A percentile compares a stretch with the other conserved stretches of the same genome.
These are phyloP conservation scores for Mucor lusitanicus DNA, from an alignment of 371 early-diverging fungal genomes.

Conservation along the genomic window DNA sequence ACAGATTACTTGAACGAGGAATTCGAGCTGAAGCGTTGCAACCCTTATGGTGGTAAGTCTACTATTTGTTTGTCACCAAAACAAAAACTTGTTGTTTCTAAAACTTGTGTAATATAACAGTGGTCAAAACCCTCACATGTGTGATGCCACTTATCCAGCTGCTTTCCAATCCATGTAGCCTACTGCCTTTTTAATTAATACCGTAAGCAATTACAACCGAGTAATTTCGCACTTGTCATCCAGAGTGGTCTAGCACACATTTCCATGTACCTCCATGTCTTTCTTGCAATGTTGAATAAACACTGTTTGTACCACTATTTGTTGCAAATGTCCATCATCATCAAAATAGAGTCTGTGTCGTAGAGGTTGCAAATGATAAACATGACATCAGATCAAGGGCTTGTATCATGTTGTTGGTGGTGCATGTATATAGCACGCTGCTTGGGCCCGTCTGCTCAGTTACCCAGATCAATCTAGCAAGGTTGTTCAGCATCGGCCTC, in stretches of 20 bases:
- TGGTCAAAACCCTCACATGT: slow-evolving; percentile 44
- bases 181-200: not conserved
- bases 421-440: too few relatives aligned
- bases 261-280: not conserved
- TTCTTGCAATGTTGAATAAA: not conserved
- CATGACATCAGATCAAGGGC: not conserved
- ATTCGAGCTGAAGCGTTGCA: slow-evolving; percentile 71
- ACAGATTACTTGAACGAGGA: slow-evolving; percentile 69
- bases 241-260: not conserved
- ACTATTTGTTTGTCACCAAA: not conserved
- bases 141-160: slow-evolving; percentile 31
- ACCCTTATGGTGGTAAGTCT: slow-evolving; percentile 75
- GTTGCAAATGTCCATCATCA: not conserved
- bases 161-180: not conserved
- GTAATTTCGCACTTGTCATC: not conserved
- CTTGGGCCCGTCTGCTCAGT: not conserved
- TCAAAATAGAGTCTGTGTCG: not conserved
- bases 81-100: not conserved
- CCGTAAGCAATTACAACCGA: not conserved
- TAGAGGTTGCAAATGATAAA: not conserved
- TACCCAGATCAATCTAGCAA: not conserved
- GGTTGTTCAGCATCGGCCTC: not conserved
- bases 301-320: not conserved
- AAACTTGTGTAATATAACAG: slow-evolving; percentile 12
- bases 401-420: not conserved